A percentile compares a stretch with the other conserved stretches of the same genome.
Conservation (phyloP, 2,329 filamentous ascomycete species). For the Monilinia polystroma region DNA sequence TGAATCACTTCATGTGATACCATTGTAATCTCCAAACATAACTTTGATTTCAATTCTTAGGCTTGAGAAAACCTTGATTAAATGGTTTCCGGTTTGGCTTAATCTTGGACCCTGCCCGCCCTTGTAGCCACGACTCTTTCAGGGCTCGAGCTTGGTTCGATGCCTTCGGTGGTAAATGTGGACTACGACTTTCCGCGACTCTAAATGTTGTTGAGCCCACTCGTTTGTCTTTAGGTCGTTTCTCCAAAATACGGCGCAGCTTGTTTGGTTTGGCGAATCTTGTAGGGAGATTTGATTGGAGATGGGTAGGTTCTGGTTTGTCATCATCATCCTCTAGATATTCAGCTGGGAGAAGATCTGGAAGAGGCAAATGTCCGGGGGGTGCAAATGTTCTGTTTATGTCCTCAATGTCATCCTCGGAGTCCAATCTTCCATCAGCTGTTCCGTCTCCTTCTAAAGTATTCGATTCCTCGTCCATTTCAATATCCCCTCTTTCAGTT, state of each 20-base stretch:
- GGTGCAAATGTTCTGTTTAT: slow-evolving; percentile 11
- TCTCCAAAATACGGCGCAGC: slow-evolving; percentile 33
- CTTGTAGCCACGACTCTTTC: slow-evolving; percentile 39
- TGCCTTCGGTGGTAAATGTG: slow-evolving; percentile 36
- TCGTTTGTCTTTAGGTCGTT: slow-evolving; percentile 35
- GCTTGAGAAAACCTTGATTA: slow-evolving; percentile 32
- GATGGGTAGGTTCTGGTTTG: slow-evolving; percentile 10
- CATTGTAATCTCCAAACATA: neutral
- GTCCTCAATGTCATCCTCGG: slow-evolving; percentile 18
- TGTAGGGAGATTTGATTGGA: neutral
- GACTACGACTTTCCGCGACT: slow-evolving; percentile 30
- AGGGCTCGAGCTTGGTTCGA: slow-evolving; percentile 29
- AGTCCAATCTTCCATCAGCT: slow-evolving; percentile 17
- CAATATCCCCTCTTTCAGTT: neutral
- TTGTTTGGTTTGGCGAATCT: slow-evolving; percentile 36
- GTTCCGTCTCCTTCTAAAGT: slow-evolving; percentile 20
- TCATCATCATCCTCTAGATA: slow-evolving; percentile 35
- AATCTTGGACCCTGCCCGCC: slow-evolving; percentile 28
- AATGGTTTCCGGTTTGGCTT: slow-evolving; percentile 32
- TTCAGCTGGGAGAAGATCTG: slow-evolving; percentile 37
- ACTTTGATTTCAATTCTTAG: slow-evolving; percentile 26
- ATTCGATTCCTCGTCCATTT: slow-evolving; percentile 20
- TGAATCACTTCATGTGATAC: neutral
- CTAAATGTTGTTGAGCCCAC: slow-evolving; percentile 38
- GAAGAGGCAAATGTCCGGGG: slow-evolving; percentile 26